Conservation (phyloP, 1,284 basidiomycete genomes). For the Marasmius sp. region DNA sequence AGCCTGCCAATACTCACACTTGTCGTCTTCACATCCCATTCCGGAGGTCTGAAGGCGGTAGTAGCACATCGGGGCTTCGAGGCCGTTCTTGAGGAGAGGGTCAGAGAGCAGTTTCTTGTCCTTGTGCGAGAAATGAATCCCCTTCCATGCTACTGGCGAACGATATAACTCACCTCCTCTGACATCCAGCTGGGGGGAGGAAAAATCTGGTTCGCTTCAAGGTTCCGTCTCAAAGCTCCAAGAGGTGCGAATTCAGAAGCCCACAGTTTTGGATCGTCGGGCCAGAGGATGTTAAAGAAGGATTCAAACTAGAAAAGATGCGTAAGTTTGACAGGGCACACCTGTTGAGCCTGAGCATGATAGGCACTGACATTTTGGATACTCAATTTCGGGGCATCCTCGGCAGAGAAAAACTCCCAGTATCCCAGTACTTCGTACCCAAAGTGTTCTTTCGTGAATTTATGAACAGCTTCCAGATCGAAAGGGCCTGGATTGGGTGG, state of each 20-base stretch:
- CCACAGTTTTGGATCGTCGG: conserved; percentile 7
- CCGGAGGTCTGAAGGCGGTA: conserved; percentile 19
- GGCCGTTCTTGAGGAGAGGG: conserved; percentile 17
- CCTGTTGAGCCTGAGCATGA: not conserved
- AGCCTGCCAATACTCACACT: not conserved
- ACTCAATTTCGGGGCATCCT: conserved; percentile 26
- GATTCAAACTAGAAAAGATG: not conserved
- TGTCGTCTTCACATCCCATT: not conserved
- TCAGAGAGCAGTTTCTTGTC: conserved; percentile 13
- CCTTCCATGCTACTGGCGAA: not conserved
- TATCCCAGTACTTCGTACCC: conserved; percentile 39
- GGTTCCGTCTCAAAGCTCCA: not conserved
- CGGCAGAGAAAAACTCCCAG: conserved; percentile 34
- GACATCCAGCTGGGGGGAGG: conserved; percentile 2
- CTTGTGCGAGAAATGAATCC: not conserved
- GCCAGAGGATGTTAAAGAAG: not conserved
- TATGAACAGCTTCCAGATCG: conserved; percentile 24
- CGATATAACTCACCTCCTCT: not conserved
- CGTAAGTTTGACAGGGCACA: too few relatives aligned
- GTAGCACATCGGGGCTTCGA: conserved; percentile 22
- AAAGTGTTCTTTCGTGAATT: conserved; percentile 21
- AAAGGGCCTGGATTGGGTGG: conserved; percentile 22
- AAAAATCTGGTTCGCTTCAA: not conserved
- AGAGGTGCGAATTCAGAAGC: not conserved
- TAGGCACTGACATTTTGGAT: conserved; percentile 28